Percentiles rank a stretch among this genome's conserved stretches.
phyloP scores from a whole-genome alignment of 441 rosid species.

The Corymbia calophylla region DNA sequence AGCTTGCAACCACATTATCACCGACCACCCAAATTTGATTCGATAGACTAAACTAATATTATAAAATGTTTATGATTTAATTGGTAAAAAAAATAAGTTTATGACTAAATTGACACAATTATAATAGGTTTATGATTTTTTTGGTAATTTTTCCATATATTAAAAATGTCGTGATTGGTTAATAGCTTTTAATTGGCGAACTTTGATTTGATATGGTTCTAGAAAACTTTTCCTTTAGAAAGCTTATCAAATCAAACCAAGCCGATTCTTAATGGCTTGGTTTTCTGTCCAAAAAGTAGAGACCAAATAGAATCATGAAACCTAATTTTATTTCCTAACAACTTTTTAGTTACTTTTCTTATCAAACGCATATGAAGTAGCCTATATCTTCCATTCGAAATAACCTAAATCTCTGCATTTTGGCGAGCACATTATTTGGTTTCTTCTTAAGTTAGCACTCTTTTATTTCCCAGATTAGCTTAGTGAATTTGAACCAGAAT shows the following conservation, averaged over 20 bases:
- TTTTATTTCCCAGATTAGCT: rapidly evolving
- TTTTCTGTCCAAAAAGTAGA: background rate
- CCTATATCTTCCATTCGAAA: background rate
- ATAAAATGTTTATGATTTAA: too few species aligned
- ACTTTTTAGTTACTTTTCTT: background rate
- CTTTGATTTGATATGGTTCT: background rate
- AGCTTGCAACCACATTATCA: too few species aligned
- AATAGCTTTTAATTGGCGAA: background rate
- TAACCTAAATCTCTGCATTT: background rate
- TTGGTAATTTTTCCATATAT: too few species aligned
- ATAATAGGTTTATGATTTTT: too few species aligned
- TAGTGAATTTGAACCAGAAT: background rate
- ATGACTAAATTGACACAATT: too few species aligned
- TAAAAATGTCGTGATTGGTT: background rate
- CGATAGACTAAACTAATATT: too few species aligned
- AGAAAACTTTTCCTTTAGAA: background rate
- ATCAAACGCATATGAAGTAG: background rate
- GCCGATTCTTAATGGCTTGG: rapidly evolving
- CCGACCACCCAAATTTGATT: too few species aligned
- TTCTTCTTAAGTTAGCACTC: background rate
- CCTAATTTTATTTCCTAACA: background rate
- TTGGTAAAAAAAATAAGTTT: too few species aligned
- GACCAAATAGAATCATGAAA: background rate
- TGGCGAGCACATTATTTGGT: background rate
- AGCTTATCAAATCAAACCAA: background rate